phyloP scores from a whole-genome alignment of 306 rosid species.

The Dicorynia guianensis region DNA sequence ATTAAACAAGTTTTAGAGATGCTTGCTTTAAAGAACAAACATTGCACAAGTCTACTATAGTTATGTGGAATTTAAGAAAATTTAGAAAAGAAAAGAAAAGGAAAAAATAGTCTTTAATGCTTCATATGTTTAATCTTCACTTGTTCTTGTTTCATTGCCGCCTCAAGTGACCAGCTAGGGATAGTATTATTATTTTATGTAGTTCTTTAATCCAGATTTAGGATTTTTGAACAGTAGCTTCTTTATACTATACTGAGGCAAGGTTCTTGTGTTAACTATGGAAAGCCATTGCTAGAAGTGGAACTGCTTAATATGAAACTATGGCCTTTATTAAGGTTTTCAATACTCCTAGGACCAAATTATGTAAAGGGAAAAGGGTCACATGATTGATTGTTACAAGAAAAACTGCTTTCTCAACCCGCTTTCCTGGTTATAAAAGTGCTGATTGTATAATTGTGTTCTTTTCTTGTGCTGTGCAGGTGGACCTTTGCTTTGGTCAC shows the following conservation, averaged over 20 bases:
- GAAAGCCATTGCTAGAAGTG: not conserved
- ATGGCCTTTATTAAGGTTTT: not conserved
- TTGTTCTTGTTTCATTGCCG: not conserved
- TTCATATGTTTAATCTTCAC: not conserved
- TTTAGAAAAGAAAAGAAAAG: not conserved
- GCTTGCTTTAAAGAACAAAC: slow-evolving; percentile 5
- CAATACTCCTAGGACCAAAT: not conserved
- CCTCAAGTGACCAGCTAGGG: not conserved
- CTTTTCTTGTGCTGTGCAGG: slow-evolving; percentile 58
- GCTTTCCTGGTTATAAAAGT: not conserved
- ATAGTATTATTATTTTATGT: not conserved
- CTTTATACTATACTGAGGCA: not conserved
- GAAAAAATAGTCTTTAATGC: slow-evolving; percentile 7
- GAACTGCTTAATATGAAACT: not conserved
- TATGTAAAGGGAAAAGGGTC: too few relatives aligned
- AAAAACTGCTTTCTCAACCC: not conserved
- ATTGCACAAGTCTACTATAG: not conserved
- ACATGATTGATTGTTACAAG: slow-evolving; percentile 5
- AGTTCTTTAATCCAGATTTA: slow-evolving; percentile 13
- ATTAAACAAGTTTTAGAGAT: not conserved
- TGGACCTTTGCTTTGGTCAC: slow-evolving; percentile 90
- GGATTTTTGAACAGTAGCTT: not conserved
- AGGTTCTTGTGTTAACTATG: not conserved
- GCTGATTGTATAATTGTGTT: slow-evolving; percentile 28
- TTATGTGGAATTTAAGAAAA: not conserved